Evolutionary conservation across 164 flowering plant genomes (phyloP).

Genomic region (Malania oleifera): DNA sequence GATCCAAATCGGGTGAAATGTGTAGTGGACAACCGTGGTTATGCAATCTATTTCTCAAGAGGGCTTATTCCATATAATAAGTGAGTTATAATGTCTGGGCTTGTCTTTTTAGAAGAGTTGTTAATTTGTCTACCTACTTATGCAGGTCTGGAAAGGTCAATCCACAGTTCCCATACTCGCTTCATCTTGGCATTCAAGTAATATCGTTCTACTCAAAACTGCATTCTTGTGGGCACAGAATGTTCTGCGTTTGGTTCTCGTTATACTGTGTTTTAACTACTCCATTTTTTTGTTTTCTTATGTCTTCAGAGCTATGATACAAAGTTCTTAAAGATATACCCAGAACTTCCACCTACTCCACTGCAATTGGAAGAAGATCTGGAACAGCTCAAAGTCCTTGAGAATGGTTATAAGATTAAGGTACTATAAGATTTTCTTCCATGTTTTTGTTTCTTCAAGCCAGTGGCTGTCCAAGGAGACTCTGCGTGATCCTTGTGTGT

Average conservation of each 20-base stretch:
- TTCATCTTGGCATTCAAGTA: constrained; percentile 99
- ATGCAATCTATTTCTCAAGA: constrained; percentile 4
- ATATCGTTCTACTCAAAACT: too few relatives aligned
- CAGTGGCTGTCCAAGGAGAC: too few relatives aligned
- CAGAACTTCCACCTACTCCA: constrained; percentile 81
- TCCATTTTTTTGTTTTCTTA: neutral
- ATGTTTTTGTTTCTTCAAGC: too few relatives aligned
- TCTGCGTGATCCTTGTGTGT: too few relatives aligned
- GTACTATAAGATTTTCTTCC: constrained; percentile 33
- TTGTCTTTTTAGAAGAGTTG: neutral
- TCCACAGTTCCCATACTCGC: constrained; percentile 77
- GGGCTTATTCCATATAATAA: constrained; percentile 46
- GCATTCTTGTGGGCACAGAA: too few relatives aligned
- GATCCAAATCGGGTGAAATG: constrained; percentile 7
- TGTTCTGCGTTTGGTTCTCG: too few relatives aligned
- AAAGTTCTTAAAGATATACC: constrained; percentile 74
- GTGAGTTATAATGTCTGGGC: constrained; percentile 29
- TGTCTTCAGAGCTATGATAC: constrained; percentile 76
- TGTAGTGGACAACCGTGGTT: constrained; percentile 4
- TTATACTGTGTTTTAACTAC: constrained; percentile 6
- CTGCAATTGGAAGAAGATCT: constrained; percentile 96
- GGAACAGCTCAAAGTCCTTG: constrained; percentile 96
- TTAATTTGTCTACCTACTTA: too few relatives aligned
- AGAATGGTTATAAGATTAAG: constrained; percentile 98
- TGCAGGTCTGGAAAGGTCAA: constrained; percentile 74